These are phyloP conservation scores for Erysiphe pulchra DNA, from an alignment of 2,329 filamentous ascomycete genomes.

Conservation along the genomic window DNA sequence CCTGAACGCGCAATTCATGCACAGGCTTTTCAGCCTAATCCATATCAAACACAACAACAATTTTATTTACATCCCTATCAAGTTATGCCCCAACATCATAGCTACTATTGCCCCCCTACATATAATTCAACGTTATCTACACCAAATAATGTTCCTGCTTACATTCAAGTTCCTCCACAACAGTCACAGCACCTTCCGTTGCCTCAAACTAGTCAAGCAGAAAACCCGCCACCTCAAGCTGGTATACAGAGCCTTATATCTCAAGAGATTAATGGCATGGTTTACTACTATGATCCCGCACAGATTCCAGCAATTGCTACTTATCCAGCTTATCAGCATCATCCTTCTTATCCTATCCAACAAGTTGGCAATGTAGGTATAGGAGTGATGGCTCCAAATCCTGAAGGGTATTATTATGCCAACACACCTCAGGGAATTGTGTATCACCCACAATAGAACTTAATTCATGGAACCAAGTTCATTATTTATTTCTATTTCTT, in stretches of 20 bases:
- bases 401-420: conserved; percentile 45
- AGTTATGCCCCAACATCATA: conserved; percentile 28
- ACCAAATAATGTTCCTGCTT: conserved; percentile 11
- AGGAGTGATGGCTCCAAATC: conserved; percentile 52
- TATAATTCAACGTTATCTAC: conserved; percentile 21
- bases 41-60: conserved; percentile 26
- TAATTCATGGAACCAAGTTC: neutral
- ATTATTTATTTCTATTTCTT: no score
- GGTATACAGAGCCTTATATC: conserved; percentile 38
- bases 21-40: conserved; percentile 61
- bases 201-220: conserved; percentile 7
- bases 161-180: conserved; percentile 4
- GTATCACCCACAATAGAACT: conserved; percentile 33
- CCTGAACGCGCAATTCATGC: conserved; percentile 82
- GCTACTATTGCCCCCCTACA: conserved; percentile 42
- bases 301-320: conserved; percentile 26
- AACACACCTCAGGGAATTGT: conserved; percentile 27
- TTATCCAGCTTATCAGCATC: conserved; percentile 7
- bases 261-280: conserved; percentile 85
- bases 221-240: conserved; percentile 17
- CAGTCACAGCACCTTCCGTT: conserved; percentile 13
- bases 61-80: conserved; percentile 30
- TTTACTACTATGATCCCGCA: conserved; percentile 77
- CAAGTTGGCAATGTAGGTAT: conserved; percentile 34
- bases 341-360: conserved; percentile 22